These are phyloP conservation scores for Alternaria gansuensis DNA, from an alignment of 2,329 filamentous ascomycete genomes.

Conservation along the genomic window DNA sequence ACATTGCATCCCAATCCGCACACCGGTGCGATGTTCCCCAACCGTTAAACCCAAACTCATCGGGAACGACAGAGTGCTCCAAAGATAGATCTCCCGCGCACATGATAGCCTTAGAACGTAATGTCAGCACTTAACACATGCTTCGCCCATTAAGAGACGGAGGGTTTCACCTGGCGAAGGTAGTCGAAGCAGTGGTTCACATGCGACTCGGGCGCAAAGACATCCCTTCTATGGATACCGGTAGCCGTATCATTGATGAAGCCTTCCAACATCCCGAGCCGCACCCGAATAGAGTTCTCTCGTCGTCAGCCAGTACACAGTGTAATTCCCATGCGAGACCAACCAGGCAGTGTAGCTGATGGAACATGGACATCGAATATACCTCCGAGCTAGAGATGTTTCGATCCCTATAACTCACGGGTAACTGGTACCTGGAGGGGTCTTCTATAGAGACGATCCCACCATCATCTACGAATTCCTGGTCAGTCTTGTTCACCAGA, in stretches of 20 bases:
- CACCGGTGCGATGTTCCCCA: constrained; percentile 17
- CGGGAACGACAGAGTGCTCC: constrained; percentile 11
- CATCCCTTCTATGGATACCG: not conserved
- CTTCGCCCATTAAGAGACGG: not conserved
- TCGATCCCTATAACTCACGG: constrained; percentile 15
- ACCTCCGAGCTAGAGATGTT: constrained; percentile 13
- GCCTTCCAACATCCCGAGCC: constrained; percentile 9
- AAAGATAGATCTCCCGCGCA: constrained; percentile 15
- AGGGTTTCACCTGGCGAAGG: constrained; percentile 10
- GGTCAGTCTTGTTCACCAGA: not conserved
- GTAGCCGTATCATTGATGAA: not conserved
- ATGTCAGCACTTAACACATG: not conserved
- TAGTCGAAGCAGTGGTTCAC: constrained; percentile 19
- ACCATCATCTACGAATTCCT: constrained; percentile 4
- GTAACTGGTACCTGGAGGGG: constrained; percentile 13
- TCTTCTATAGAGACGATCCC: constrained; percentile 11
- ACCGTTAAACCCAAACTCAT: constrained; percentile 15
- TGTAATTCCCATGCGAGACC: not conserved
- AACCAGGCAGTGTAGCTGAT: constrained; percentile 19
- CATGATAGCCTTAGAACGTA: constrained; percentile 10
- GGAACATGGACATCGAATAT: constrained; percentile 18
- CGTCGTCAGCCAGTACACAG: not conserved
- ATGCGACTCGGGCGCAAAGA: constrained; percentile 11
- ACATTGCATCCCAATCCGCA: constrained; percentile 12
- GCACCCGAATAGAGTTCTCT: constrained; percentile 14